Conservation (phyloP, 116 monocot genomes). For the Trichopus zeylanicus region DNA sequence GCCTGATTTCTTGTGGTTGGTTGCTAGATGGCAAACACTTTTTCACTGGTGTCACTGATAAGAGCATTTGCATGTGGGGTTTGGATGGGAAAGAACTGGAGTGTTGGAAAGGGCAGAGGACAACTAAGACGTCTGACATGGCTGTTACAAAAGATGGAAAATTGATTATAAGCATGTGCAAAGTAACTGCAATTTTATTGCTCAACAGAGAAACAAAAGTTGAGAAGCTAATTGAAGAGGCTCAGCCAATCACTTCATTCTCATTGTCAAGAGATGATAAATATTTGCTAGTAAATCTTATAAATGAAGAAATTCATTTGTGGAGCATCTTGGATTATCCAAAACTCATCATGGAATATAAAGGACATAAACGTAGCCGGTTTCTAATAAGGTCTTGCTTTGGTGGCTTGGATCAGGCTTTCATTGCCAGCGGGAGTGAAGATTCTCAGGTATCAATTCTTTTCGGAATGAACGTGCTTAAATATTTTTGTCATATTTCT, state of each 20-base stretch:
- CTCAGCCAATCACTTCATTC: constrained; percentile 63
- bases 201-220: constrained; percentile 45
- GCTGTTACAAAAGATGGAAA: constrained; percentile 59
- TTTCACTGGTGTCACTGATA: constrained; percentile 47
- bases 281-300: constrained; percentile 70
- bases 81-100: constrained; percentile 57
- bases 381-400: constrained; percentile 83
- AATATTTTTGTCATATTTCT: too few species aligned
- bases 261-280: constrained; percentile 61
- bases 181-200: constrained; percentile 46
- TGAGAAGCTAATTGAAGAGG: constrained; percentile 64
- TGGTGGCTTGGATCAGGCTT: constrained; percentile 66
- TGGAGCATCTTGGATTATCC: constrained; percentile 53
- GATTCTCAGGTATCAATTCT: constrained; percentile 87
- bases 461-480: too few species aligned
- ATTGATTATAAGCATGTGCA: constrained; percentile 44
- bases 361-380: constrained; percentile 66
- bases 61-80: constrained; percentile 59
- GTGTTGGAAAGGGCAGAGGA: constrained; percentile 50
- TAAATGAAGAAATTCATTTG: constrained; percentile 77
- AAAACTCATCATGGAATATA: constrained; percentile 41
- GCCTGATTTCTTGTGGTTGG: constrained; percentile 75
- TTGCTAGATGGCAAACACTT: constrained; percentile 57
- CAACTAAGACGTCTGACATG: constrained; percentile 46
- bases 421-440: constrained; percentile 91